Evolutionary conservation across 495 filamentous ascomycete genomes (phyloP), one percentile per base, ranked within the genome.

Genomic region (Penicillium diatomitis): DNA sequence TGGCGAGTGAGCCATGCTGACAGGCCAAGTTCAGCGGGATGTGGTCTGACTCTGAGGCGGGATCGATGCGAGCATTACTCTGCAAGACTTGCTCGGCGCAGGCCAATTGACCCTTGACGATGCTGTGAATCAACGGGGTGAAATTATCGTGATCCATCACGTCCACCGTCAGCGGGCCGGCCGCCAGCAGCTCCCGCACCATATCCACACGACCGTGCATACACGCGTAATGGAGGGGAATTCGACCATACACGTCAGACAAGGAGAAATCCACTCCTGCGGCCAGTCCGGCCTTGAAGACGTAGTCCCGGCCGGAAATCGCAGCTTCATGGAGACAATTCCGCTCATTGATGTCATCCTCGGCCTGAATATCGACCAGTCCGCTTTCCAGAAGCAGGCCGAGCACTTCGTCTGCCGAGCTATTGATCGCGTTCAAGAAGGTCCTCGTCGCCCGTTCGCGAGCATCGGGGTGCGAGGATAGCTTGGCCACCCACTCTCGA

Each of bases 271-370:
- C 82, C 7, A 97, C 85, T 2, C 75, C 78, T 10, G 73, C 76
- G 5, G 75, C 62, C 30, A 97, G 73, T 5, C 87, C 90, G 35
- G 84, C 80, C 36, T 80, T 69, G 46, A 97, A 72, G 38, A 96
- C 84, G 52, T 85, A 82, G 4, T 76, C 63, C 53, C 87, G 86
- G 5, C 88, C 90, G 45, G 90, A 91, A 10, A 96, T 95, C 6
- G 90, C 83, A 4, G 92, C 89, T 67, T 97, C 90, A 52, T 98
- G 92, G 36, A 98, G 75, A 60, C 90, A 95, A 60, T 96, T 97
- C 33, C 92, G 78, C 60, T 96, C 90, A 60, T 97, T 98, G 59
- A 98, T 96, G 57, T 97, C 90, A 60, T 98, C 94, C 55, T 91
- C 86, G 0, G 85, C 87, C 50, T 86, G 85, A 7, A 96, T 74